These are phyloP conservation scores for Salix purpurea DNA, from an alignment of 345 rosid species.

Conservation along the genomic window DNA sequence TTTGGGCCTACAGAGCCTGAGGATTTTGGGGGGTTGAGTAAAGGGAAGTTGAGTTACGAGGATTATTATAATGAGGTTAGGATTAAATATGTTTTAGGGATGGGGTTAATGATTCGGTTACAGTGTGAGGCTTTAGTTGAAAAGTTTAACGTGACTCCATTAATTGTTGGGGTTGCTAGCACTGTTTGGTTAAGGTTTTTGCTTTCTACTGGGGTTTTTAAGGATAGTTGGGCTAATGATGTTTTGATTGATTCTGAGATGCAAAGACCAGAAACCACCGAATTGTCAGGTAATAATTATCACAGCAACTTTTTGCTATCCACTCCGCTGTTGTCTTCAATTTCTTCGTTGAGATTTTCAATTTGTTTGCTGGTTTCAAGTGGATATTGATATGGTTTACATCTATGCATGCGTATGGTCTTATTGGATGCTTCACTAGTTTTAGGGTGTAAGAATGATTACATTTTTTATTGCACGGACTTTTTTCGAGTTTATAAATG, in stretches of 20 bases:
- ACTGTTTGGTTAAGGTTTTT: constrained; percentile 54
- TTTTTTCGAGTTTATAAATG: neutral
- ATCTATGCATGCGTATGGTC: neutral
- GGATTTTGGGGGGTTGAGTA: constrained; percentile 42
- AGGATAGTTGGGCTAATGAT: constrained; percentile 60
- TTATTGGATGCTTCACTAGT: neutral
- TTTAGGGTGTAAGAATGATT: neutral
- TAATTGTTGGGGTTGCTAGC: constrained; percentile 56
- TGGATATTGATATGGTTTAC: neutral
- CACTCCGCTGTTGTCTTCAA: neutral
- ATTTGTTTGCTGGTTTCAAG: neutral
- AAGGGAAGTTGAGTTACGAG: constrained; percentile 32
- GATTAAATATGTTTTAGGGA: constrained; percentile 61
- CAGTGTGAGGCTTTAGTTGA: constrained; percentile 73
- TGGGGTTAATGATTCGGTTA: constrained; percentile 60
- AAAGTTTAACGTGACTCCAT: constrained; percentile 49
- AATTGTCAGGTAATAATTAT: too few relatives aligned
- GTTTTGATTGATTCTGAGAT: constrained; percentile 49
- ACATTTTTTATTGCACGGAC: neutral
- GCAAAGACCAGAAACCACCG: constrained; percentile 29
- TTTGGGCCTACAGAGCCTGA: constrained; percentile 40
- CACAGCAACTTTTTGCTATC: too few relatives aligned
- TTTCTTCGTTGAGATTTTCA: neutral
- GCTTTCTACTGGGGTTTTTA: constrained; percentile 43
- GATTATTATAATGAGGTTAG: constrained; percentile 61